Base-by-base conservation (phyloP, 2,329 filamentous ascomycete species). In the Seiridium unicorne region DNA sequence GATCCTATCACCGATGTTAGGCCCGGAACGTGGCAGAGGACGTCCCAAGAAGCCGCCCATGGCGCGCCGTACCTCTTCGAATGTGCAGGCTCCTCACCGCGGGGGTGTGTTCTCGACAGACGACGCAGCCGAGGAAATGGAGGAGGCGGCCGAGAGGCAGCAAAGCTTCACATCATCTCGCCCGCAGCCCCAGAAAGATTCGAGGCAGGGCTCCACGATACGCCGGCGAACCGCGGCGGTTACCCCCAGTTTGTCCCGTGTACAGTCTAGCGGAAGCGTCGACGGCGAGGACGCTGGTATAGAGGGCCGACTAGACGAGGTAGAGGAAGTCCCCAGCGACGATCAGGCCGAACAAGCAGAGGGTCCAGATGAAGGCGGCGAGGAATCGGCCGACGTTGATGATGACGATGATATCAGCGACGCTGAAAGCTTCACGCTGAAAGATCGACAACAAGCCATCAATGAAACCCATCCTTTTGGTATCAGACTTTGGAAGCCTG, bases 391-490 rank as follows among this genome's bases (percentile, higher is more conserved):
- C n/a, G 26, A 38, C 40, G 60, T 67, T 26, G 69, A 72, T 40
- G 79, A 80, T 44, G 79, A 83, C 34, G 87, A 79, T 61, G 87
- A 90, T 61, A 70, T 93, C 56, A 97, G 94, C 74, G 95, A 98
- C 68, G 91, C 95, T 1, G 95, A 97, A 77, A 98, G 94, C 78
- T 99, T 99, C 73, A 99, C 95, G 0, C 84, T 99, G 68, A 97
- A 96, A 74, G 95, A 99, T 74, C 88, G 95, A 59, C 95, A 99
- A 76, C 89, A 97, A 73, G 95, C 95, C 65, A 99, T 99, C 81
- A 99, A 99, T 77, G 90, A 97, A 74, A 99, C 95, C 0, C 95
- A 99, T 81, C 95, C 95, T 0, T 99, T 99, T 69, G 95, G 95
- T 81, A 98, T 99, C 72, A 89, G 96, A 73, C 92, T 99, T 64